These are phyloP conservation scores for Eimeria necatrix DNA, from an alignment of 169 alveolate species.

Conservation along the genomic window DNA sequence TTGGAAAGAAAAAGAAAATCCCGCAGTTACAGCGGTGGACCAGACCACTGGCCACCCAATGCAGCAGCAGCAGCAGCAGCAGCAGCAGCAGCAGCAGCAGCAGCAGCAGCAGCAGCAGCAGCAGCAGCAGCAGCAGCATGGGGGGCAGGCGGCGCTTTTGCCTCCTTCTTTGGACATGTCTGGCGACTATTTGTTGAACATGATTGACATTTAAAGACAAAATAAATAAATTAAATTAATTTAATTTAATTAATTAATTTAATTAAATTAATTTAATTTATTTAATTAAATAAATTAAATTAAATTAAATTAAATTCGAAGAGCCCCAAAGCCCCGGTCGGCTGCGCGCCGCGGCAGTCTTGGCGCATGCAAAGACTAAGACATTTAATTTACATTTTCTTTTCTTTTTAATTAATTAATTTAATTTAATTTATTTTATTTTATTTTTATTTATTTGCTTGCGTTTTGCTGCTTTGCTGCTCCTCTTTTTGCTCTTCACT, in stretches of 20 bases:
- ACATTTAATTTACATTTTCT: background rate
- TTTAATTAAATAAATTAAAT: background rate
- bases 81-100: background rate
- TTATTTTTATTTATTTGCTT: no score
- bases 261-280: background rate
- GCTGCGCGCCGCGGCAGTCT: no score
- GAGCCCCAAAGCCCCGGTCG: no score
- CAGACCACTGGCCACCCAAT: background rate
- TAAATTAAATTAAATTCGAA: background rate
- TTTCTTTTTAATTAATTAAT: background rate
- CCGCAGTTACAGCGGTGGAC: background rate
- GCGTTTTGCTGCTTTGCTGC: no score
- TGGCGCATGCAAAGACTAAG: background rate
- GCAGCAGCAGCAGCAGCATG: background rate
- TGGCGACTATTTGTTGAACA: background rate
- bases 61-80: background rate
- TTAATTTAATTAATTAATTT: background rate
- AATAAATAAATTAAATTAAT: background rate
- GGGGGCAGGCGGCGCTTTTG: background rate
- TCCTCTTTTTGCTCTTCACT: no score
- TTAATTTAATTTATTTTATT: background rate
- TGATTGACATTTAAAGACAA: background rate
- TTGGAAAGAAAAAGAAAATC: background rate
- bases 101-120: background rate
- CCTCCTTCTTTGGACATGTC: background rate